Percentiles rank a stretch among this genome's conserved stretches.
Evolutionary conservation across 306 rosid genomes (phyloP).

Genomic region (Fagus crenata): DNA sequence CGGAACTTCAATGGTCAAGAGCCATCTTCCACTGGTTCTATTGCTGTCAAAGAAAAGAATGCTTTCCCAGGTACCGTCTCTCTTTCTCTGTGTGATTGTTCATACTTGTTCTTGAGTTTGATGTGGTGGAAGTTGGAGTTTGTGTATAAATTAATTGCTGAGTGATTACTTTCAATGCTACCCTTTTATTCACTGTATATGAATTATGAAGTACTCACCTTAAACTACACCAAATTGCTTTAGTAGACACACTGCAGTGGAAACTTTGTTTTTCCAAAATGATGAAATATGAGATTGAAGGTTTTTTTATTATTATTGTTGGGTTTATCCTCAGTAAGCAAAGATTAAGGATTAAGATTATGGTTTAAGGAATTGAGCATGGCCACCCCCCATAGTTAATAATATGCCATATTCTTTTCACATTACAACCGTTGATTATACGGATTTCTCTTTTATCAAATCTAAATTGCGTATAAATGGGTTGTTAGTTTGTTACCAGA

Average conservation of each 20-base stretch:
- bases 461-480: too few species aligned
- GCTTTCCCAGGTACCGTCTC: constrained; percentile 40
- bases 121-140: not conserved
- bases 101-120: not conserved
- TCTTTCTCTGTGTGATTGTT: constrained; percentile 5
- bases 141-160: not conserved
- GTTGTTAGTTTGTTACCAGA: too few species aligned
- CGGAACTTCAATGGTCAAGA: constrained; percentile 42
- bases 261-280: not conserved
- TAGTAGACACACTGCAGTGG: not conserved
- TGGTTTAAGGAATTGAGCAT: too few species aligned
- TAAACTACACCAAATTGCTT: not conserved
- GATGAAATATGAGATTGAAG: not conserved
- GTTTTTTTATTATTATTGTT: not conserved
- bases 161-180: not conserved
- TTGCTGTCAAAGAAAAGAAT: constrained; percentile 32
- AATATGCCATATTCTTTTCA: too few species aligned
- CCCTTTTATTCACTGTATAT: not conserved
- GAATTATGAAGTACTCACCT: not conserved
- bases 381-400: too few species aligned
- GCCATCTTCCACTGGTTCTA: constrained; percentile 31
- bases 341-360: too few species aligned
- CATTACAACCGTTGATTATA: not conserved
- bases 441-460: not conserved
- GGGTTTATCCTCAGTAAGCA: too few species aligned